Evolutionary conservation across 768 basidiomycete genomes (phyloP).

Genomic region (Rhodotorula babjevae): DNA sequence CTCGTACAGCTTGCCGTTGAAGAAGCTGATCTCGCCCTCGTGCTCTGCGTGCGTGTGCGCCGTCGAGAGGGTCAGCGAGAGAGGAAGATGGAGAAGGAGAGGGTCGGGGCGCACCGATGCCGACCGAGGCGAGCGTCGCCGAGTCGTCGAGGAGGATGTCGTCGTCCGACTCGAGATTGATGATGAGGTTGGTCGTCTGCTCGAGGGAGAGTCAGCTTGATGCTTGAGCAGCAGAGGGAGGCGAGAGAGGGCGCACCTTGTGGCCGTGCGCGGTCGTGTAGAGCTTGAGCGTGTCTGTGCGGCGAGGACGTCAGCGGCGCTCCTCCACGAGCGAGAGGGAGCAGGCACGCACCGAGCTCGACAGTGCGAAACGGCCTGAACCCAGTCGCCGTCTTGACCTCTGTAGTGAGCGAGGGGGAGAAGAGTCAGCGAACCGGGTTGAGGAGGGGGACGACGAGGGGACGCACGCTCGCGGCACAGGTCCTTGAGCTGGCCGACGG

Average conservation of each 20-base stretch:
- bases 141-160: constrained; percentile 76
- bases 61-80: too few relatives aligned
- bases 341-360: constrained; percentile 57
- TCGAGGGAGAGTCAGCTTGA: neutral
- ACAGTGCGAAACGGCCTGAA: constrained; percentile 85
- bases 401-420: constrained; percentile 53
- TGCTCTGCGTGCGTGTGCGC: constrained; percentile 60
- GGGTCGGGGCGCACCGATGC: constrained; percentile 59
- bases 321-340: too few relatives aligned
- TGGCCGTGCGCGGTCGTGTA: constrained; percentile 92
- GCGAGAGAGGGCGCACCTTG: constrained; percentile 57
- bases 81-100: neutral
- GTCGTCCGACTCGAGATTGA: constrained; percentile 86
- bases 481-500: constrained; percentile 73
- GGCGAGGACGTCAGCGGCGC: neutral
- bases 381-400: constrained; percentile 64
- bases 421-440: neutral
- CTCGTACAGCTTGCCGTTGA: constrained; percentile 70
- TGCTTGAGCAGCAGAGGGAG: neutral
- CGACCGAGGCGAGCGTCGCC: constrained; percentile 62
- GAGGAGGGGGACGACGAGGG: neutral
- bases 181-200: constrained; percentile 93
- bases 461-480: constrained; percentile 61
- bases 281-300: constrained; percentile 80
- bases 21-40: constrained; percentile 91